phyloP scores from a whole-genome alignment of 345 rosid genomes.

The Cochlearia excelsa region DNA sequence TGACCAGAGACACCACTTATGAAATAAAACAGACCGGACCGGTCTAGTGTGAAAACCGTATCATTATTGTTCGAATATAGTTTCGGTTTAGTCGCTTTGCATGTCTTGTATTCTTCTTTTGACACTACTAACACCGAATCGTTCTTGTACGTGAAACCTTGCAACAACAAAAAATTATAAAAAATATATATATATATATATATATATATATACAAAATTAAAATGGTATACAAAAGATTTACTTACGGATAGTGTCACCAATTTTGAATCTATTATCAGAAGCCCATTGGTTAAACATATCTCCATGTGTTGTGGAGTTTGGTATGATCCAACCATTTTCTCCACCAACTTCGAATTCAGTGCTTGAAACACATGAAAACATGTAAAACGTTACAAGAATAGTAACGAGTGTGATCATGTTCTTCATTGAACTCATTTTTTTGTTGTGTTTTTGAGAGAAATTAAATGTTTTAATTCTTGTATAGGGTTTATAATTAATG shows the following conservation, averaged over 20 bases:
- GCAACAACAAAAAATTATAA: slow-evolving; percentile 1
- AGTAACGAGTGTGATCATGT: slow-evolving; percentile 1
- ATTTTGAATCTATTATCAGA: slow-evolving; percentile 64
- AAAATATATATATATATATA: neutral
- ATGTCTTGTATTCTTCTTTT: slow-evolving; percentile 59
- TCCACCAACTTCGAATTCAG: slow-evolving; percentile 62
- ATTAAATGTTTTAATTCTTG: neutral
- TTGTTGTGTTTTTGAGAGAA: slow-evolving; percentile 24
- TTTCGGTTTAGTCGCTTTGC: slow-evolving; percentile 45
- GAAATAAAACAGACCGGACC: slow-evolving; percentile 59
- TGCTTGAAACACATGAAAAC: slow-evolving; percentile 32
- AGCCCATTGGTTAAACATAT: slow-evolving; percentile 73
- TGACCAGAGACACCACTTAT: slow-evolving; percentile 61
- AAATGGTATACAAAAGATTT: no score
- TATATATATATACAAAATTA: no score
- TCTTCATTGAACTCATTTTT: neutral
- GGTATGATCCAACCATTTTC: slow-evolving; percentile 68
- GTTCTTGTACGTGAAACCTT: slow-evolving; percentile 53
- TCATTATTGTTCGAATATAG: slow-evolving; percentile 58
- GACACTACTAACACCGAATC: slow-evolving; percentile 57
- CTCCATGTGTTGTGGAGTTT: slow-evolving; percentile 40
- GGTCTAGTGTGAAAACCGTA: slow-evolving; percentile 41
- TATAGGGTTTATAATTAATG: neutral
- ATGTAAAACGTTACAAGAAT: slow-evolving; percentile 16
- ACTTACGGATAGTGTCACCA: slow-evolving; percentile 58